Conservation (phyloP, 1,284 basidiomycete genomes). For the Naganishia liquefaciens region DNA sequence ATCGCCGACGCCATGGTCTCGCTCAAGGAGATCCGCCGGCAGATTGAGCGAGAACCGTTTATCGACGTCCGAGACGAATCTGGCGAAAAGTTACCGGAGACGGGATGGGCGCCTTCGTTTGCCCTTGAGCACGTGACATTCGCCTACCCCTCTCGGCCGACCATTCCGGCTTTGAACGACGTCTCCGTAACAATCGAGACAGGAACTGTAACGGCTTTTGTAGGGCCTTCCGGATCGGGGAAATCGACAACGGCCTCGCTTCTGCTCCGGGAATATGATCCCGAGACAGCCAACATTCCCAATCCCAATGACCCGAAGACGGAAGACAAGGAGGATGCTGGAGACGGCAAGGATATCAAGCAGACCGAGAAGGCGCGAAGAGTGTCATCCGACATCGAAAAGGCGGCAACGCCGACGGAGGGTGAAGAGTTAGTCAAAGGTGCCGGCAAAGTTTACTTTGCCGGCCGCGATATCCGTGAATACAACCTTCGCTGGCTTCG, state of each 20-base stretch:
- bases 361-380: conserved; percentile 8
- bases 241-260: conserved; percentile 56
- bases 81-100: conserved; percentile 36
- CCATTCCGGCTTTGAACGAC: conserved; percentile 61
- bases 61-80: conserved; percentile 45
- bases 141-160: conserved; percentile 54
- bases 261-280: conserved; percentile 55
- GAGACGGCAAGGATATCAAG: conserved; percentile 25
- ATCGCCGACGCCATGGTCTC: conserved; percentile 37
- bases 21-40: conserved; percentile 38
- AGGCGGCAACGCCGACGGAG: not conserved
- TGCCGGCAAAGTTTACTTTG: conserved; percentile 56
- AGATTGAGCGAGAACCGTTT: conserved; percentile 47
- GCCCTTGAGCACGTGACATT: conserved; percentile 54
- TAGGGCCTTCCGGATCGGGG: conserved; percentile 54
- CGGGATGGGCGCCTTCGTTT: conserved; percentile 54
- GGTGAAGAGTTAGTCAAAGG: conserved; percentile 11
- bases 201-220: conserved; percentile 54
- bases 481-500: conserved; percentile 87
- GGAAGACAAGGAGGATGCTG: conserved; percentile 27
- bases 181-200: conserved; percentile 48
- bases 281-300: conserved; percentile 37
- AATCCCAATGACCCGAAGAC: conserved; percentile 30
- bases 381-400: conserved; percentile 26
- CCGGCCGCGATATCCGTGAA: conserved; percentile 72